Evolutionary conservation across 1,284 basidiomycete genomes (phyloP).

Genomic region (Laetiporus sulphureus): DNA sequence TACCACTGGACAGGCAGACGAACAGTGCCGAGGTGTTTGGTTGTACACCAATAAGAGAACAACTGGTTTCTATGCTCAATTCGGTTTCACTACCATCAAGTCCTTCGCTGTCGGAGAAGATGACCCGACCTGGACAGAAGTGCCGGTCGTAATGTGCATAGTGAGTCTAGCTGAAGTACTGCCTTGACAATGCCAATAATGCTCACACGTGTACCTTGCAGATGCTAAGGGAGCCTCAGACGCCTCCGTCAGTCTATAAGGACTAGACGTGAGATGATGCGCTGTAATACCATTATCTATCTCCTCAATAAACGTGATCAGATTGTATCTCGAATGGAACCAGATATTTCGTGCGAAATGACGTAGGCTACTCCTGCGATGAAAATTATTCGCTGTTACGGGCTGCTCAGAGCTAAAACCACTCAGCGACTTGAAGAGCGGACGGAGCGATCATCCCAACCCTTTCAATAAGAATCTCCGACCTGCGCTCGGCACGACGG

Average conservation of each 20-base stretch:
- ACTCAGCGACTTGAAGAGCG: neutral
- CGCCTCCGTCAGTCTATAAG: no score
- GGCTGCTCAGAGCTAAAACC: neutral
- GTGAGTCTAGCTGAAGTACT: neutral
- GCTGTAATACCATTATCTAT: neutral
- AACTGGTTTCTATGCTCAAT: slow-evolving; percentile 3
- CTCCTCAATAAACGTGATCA: neutral
- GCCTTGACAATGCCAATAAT: neutral
- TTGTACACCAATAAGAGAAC: slow-evolving; percentile 1
- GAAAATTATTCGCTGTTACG: neutral
- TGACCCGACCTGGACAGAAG: slow-evolving; percentile 5
- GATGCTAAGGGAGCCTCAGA: slow-evolving; percentile 2
- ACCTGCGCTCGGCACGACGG: no score
- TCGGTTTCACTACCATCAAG: slow-evolving; percentile 1
- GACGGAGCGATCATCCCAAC: neutral
- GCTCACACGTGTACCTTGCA: neutral
- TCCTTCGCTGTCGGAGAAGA: slow-evolving; percentile 1
- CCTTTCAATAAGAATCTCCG: neutral
- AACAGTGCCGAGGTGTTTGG: slow-evolving; percentile 2
- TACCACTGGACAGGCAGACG: neutral
- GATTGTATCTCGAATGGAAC: no score
- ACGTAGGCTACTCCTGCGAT: neutral
- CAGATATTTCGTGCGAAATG: no score
- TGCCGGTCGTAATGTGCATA: slow-evolving; percentile 2
- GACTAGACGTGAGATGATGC: neutral